Base-by-base conservation (phyloP, 2,329 filamentous ascomycete species). In the Westerdykella sp. region DNA sequence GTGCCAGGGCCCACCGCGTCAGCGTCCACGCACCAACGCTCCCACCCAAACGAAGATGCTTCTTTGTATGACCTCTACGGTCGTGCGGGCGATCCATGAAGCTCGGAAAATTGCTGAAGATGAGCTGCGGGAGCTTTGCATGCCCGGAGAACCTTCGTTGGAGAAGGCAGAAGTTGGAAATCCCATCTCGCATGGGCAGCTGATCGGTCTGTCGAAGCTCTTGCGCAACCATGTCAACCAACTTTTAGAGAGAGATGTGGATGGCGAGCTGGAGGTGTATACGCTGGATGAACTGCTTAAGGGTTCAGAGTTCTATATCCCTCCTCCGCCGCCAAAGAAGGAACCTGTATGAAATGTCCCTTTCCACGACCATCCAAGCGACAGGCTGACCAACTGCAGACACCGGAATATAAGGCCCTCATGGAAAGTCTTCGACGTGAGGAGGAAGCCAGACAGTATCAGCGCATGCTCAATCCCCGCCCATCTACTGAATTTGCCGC, bases 401-500 rank as follows among this genome's bases (percentile, higher is more conserved):
- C 84, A 1, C 72, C 81, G 6, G 85, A 95, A 69, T 97, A 91
- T 71, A 86, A 87, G 65, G 84, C 83, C 6, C 74, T 95, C 1
- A 97, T 97, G 88, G 81, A 82, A 18, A 81, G 84, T 13, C 80
- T 98, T 15, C 87, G 88, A 49, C 80, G 78, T 47, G 83, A 93
- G 57, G 85, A 91, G 69, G 90, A 97, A 72, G 78, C 82, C 52
- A 80, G 84, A 48, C 77, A 80, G 41, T 98, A 97, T 72, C 79
- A 87, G 53, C 81, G 83, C 60, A 88, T 97, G 82, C 70, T 84
- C 40, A 81, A 83, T 49, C 79, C 83, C 1, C 76, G 75, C 37
- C 82, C 80, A 54, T 77, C 81, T 14, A 41, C 37, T 13, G 16
- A 18, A 7, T 13, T 35, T 18, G 5, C n/a, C n/a, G 59, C 66